Percentiles rank a stretch among this genome's conserved stretches.
phyloP scores from a whole-genome alignment of 129 eudicot species.

The Lonicera japonica region DNA sequence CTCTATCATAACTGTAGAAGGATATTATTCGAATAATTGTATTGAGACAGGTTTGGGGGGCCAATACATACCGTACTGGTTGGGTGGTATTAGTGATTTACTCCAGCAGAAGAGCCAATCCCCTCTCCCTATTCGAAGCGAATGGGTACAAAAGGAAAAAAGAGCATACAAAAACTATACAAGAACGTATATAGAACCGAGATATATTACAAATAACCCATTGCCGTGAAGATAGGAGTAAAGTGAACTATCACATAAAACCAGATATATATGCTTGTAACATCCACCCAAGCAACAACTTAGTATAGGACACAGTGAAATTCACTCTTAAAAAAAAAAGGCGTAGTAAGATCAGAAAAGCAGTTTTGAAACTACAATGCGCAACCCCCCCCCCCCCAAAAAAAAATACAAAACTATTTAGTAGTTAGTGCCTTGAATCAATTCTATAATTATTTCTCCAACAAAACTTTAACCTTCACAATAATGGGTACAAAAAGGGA shows the following conservation, averaged over 20 bases:
- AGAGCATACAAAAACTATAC: conserved; percentile 36
- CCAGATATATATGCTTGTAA: neutral
- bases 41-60: conserved; percentile 64
- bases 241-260: neutral
- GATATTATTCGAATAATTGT: conserved; percentile 25
- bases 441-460: too few species aligned
- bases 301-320: neutral
- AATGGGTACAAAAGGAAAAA: conserved; percentile 73
- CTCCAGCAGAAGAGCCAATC: conserved; percentile 87
- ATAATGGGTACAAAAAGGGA: conserved; percentile 65
- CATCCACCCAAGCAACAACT: neutral
- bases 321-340: neutral
- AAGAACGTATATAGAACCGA: conserved; percentile 13
- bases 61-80: conserved; percentile 86
- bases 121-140: conserved; percentile 92
- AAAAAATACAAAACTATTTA: too few species aligned
- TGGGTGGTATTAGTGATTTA: conserved; percentile 60
- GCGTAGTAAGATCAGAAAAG: neutral
- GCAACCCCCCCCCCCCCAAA: too few species aligned
- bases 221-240: neutral
- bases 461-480: too few species aligned
- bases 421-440: too few species aligned
- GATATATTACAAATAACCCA: neutral
- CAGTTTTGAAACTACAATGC: too few species aligned
- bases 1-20: too few species aligned